Evolutionary conservation across 768 basidiomycete species (phyloP).

Genomic region (Boletus rufocinnamomeus): DNA sequence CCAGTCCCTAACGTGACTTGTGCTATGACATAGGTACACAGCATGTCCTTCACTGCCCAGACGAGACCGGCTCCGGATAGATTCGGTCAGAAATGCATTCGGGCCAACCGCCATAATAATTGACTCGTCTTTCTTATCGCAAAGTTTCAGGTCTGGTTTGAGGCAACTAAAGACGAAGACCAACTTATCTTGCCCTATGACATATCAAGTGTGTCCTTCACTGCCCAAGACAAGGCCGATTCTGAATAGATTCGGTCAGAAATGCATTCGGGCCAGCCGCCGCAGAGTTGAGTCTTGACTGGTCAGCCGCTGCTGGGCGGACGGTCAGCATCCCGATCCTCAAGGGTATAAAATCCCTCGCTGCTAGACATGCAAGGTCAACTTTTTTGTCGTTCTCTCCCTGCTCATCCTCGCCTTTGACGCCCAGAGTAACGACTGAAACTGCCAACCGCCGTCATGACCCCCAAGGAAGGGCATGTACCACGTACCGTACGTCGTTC

Average conservation of each 20-base stretch:
- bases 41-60: not conserved
- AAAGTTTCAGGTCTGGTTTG: not conserved
- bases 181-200: not conserved
- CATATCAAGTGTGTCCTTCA: not conserved
- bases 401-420: not conserved
- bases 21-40: too few relatives aligned
- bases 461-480: not conserved
- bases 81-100: slow-evolving; percentile 1
- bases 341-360: slow-evolving; percentile 1
- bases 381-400: not conserved
- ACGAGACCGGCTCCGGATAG: not conserved
- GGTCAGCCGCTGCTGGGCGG: not conserved
- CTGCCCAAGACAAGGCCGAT: not conserved
- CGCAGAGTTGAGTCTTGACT: not conserved
- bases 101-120: not conserved
- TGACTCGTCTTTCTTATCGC: not conserved
- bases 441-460: not conserved
- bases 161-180: not conserved
- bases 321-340: not conserved
- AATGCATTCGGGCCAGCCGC: not conserved
- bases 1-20: slow-evolving; percentile 9
- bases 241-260: not conserved
- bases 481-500: slow-evolving; percentile 3
- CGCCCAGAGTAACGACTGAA: not conserved
- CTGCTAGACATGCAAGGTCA: not conserved